Percentiles rank a stretch among this genome's conserved stretches.
phyloP scores from a whole-genome alignment of 305 asterid species.

The Solanum hybrid region DNA sequence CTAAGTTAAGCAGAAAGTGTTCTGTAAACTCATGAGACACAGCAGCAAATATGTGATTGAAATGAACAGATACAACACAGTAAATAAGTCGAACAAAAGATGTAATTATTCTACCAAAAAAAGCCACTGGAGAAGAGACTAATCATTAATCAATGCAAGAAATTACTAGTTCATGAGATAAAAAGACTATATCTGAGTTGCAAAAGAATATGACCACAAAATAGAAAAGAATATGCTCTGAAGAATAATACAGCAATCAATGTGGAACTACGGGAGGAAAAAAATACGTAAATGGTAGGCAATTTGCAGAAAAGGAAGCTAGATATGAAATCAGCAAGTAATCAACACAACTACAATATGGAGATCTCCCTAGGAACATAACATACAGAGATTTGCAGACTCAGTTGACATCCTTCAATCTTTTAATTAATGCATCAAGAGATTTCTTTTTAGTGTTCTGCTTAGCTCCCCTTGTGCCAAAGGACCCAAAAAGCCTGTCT shows the following conservation, averaged over 20 bases:
- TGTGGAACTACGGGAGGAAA: neutral
- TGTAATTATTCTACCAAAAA: neutral
- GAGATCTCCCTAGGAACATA: slow-evolving; percentile 9
- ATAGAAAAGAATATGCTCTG: neutral
- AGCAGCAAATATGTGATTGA: neutral
- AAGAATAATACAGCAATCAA: slow-evolving; percentile 4
- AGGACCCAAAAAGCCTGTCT: slow-evolving; percentile 71
- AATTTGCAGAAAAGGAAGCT: neutral
- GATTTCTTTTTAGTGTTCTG: slow-evolving; percentile 92
- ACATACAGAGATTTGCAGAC: slow-evolving; percentile 18
- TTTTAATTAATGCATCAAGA: slow-evolving; percentile 76
- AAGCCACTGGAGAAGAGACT: neutral
- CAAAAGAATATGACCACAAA: neutral
- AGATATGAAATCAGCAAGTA: neutral
- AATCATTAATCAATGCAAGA: neutral
- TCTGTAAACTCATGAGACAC: neutral
- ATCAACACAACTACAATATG: slow-evolving; percentile 5
- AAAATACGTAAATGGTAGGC: neutral
- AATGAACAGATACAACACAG: neutral
- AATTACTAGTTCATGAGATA: neutral
- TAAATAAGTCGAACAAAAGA: neutral
- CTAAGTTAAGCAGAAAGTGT: neutral
- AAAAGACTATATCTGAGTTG: neutral
- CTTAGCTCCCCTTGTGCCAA: slow-evolving; percentile 85
- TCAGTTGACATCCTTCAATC: slow-evolving; percentile 82